Conservation (phyloP, 495 filamentous ascomycete species). For the Penicillium parvum region DNA sequence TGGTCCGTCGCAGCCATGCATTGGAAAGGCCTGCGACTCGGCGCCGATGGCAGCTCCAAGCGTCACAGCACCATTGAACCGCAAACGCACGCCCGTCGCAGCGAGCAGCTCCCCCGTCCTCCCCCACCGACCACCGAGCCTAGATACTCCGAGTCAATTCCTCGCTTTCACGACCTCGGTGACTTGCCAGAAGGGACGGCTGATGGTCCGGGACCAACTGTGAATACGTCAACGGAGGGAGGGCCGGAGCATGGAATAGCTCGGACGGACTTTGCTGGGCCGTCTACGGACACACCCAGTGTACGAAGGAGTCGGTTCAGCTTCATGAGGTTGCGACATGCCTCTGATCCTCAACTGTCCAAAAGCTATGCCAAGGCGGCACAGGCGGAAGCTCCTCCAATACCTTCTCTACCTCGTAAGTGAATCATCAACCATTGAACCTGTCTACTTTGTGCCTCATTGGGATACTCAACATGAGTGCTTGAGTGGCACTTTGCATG, state of each 20-base stretch:
- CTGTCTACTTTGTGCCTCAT: neutral
- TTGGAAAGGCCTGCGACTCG: conserved; percentile 45
- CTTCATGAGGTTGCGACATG: conserved; percentile 86
- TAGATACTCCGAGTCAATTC: conserved; percentile 37
- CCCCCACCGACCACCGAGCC: conserved; percentile 29
- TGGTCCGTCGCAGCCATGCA: conserved; percentile 36
- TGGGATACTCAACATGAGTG: too few relatives aligned
- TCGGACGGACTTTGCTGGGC: conserved; percentile 12
- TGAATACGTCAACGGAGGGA: too few relatives aligned
- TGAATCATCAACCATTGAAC: conserved; percentile 13
- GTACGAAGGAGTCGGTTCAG: conserved; percentile 65
- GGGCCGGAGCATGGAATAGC: conserved; percentile 13
- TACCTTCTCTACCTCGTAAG: conserved; percentile 73
- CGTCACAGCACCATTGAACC: conserved; percentile 35
- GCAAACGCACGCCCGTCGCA: conserved; percentile 33
- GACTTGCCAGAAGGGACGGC: conserved; percentile 10
- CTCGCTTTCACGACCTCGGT: conserved; percentile 23
- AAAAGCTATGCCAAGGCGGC: conserved; percentile 68
- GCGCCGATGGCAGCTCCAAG: conserved; percentile 37
- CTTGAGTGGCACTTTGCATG: too few relatives aligned
- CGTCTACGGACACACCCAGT: conserved; percentile 22
- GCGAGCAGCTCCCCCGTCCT: conserved; percentile 42
- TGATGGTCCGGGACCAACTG: conserved; percentile 2
- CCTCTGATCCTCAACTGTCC: conserved; percentile 87
- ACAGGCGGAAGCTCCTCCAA: conserved; percentile 57